A percentile compares a stretch with the other conserved stretches of the same genome.
These are phyloP conservation scores for Schizosaccharomyces cryophilus DNA, from an alignment of 805 yeast genomes.

Conservation along the genomic window DNA sequence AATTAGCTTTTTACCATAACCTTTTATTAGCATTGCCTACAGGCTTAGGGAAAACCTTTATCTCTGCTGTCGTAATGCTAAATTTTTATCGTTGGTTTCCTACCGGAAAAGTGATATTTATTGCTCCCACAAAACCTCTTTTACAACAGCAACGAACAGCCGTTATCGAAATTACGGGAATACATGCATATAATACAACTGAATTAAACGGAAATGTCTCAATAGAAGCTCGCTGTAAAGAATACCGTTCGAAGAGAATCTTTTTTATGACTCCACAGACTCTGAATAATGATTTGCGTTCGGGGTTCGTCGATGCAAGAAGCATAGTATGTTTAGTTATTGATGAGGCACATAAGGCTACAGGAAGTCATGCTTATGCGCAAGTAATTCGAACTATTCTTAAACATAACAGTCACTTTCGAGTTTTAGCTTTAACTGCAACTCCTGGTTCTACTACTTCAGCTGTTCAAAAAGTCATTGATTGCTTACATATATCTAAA, in stretches of 20 bases:
- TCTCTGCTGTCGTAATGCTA: slow-evolving; percentile 76
- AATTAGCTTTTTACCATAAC: slow-evolving; percentile 45
- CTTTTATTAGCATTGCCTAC: slow-evolving; percentile 81
- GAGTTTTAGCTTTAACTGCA: slow-evolving; percentile 76
- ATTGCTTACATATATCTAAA: slow-evolving; percentile 44
- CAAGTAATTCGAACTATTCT: slow-evolving; percentile 45
- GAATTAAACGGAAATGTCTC: slow-evolving; percentile 39
- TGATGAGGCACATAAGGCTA: slow-evolving; percentile 90
- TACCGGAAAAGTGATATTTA: neutral
- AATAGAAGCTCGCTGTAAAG: slow-evolving; percentile 32
- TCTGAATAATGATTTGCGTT: slow-evolving; percentile 63
- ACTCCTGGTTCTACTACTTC: slow-evolving; percentile 81
- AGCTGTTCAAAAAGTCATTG: slow-evolving; percentile 65
- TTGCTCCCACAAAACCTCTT: slow-evolving; percentile 92
- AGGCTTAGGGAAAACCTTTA: slow-evolving; percentile 89
- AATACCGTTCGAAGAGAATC: slow-evolving; percentile 62
- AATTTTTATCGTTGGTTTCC: slow-evolving; percentile 2
- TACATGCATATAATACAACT: slow-evolving; percentile 53
- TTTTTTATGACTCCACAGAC: slow-evolving; percentile 93
- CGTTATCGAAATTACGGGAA: slow-evolving; percentile 65
- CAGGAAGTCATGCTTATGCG: slow-evolving; percentile 71
- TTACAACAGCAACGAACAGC: slow-evolving; percentile 93
- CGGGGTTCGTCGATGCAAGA: slow-evolving; percentile 56
- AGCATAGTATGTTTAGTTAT: slow-evolving; percentile 51
- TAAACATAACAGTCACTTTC: slow-evolving; percentile 36